Evolutionary conservation across 2,329 filamentous ascomycete species (phyloP), one percentile per base, ranked within the genome.

Genomic region (Colletotrichum graminicola): DNA sequence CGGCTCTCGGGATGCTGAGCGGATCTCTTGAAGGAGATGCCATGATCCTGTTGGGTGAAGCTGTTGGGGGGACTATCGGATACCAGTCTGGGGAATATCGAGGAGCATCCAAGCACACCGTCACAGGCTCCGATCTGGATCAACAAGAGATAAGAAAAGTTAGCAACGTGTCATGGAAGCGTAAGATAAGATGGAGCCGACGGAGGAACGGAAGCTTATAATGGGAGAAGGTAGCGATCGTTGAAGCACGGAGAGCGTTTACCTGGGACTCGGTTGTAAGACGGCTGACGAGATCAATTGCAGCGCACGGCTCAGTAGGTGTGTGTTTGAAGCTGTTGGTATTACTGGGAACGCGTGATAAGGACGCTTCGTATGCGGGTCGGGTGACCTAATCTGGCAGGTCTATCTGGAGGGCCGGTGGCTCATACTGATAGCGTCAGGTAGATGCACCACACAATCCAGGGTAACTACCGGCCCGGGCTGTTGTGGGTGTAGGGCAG

Each of bases 11-110:
- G 75, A 73, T 81, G 73, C 78, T 83, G 77, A 76, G 75, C 71
- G 75, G 75, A 74, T 80, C 79, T 78, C 79, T 79, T 76, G 81
- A 78, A 74, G 83, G 77, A 74, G 82, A 79, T 75, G 80, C 76
- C 82, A 83, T 83, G 49, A 72, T 78, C 57, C 55, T 65, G 41
- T 36, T 55, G 43, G 45, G 54, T 47, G 41, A 64, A 56, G 52
- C 62, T 56, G 61, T 55, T 51, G 26, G 51, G 54, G 54, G 51
- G 21, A 29, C 57, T 72, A 59, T 67, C 63, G 62, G 49, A 39
- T 57, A 18, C 36, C 65, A 32, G 21, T 43, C 32, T 49, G 55
- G 29, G 41, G 41, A 23, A 66, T 64, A 61, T 72, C 66, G 60
- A 32, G 62, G 49, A 29, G 66, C 51, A 66, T 47, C 49, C 66